phyloP scores from a whole-genome alignment of 1,139 yeast genomes.

The Lodderomyces orthopsilosis region DNA sequence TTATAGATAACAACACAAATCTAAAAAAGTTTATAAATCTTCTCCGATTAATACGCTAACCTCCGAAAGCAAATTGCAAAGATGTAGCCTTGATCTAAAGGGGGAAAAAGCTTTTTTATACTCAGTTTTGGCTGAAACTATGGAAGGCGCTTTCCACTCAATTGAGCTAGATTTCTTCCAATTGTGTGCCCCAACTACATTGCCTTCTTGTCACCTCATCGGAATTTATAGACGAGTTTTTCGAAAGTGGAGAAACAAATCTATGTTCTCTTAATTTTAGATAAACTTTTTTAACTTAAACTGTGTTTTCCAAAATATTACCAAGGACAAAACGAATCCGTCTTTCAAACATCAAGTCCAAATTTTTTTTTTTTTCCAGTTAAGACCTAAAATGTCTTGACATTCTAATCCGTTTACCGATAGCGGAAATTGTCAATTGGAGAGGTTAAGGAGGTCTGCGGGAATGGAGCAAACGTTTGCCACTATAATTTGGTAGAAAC shows the following conservation, averaged over 20 bases:
- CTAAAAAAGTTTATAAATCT: background rate
- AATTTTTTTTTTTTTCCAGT: background rate
- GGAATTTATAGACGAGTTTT: background rate
- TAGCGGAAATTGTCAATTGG: background rate
- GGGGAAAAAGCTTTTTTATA: background rate
- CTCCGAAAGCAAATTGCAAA: background rate
- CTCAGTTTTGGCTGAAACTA: too few relatives aligned
- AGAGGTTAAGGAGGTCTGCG: background rate
- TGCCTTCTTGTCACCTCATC: background rate
- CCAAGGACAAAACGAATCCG: background rate
- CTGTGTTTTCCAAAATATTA: background rate
- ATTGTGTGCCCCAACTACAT: too few relatives aligned
- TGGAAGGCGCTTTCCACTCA: too few relatives aligned
- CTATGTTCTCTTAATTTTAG: background rate
- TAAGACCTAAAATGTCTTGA: background rate
- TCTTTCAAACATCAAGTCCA: too few relatives aligned
- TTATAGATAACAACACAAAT: slow-evolving; percentile 1
- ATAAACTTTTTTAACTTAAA: too few relatives aligned
- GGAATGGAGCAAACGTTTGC: background rate
- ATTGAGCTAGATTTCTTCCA: background rate
- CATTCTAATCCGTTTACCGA: background rate
- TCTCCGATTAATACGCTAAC: background rate
- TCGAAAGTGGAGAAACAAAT: background rate
- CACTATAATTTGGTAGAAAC: background rate
- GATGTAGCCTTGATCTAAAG: too few relatives aligned